Conservation (phyloP, 768 basidiomycete species). For the Chlorophyllum brunneum region DNA sequence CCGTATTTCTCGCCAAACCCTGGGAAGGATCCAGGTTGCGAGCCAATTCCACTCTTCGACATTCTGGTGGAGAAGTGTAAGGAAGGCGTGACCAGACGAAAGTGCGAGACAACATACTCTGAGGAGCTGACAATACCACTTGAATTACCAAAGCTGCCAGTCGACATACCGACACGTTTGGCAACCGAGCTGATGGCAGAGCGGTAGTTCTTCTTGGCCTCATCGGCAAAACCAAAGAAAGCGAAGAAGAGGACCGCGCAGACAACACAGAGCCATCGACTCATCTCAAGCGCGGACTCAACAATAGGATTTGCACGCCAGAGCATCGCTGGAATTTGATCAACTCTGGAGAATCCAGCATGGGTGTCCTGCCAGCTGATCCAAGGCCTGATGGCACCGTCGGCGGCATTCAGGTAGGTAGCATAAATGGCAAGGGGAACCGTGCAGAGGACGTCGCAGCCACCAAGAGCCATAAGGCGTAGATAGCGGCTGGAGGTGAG, state of each 20-base stretch:
- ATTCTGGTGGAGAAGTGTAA: conserved; percentile 15
- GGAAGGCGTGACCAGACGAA: background rate
- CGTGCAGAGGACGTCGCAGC: conserved; percentile 42
- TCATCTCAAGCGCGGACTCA: conserved; percentile 33
- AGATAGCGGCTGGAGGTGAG: conserved; percentile 48
- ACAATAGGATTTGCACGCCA: conserved; percentile 33
- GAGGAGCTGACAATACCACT: conserved; percentile 23
- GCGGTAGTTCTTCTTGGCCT: conserved; percentile 53
- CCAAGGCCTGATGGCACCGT: conserved; percentile 36
- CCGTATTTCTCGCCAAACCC: background rate
- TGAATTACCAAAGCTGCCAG: conserved; percentile 19
- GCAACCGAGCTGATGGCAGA: conserved; percentile 34
- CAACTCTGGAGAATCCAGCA: conserved; percentile 40
- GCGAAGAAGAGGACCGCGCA: conserved; percentile 57
- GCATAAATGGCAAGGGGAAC: conserved; percentile 39
- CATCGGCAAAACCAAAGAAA: conserved; percentile 65
- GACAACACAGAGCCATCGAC: conserved; percentile 43
- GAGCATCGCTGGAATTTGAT: conserved; percentile 33
- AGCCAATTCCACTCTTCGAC: conserved; percentile 1
- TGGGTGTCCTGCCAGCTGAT: conserved; percentile 50
- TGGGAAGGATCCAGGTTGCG: background rate
- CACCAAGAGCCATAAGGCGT: conserved; percentile 54
- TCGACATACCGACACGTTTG: conserved; percentile 31
- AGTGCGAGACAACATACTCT: conserved; percentile 17
- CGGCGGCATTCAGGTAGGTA: conserved; percentile 31